These are phyloP conservation scores for Sporobolomyces roseus DNA, from an alignment of 768 basidiomycete species.

Conservation along the genomic window DNA sequence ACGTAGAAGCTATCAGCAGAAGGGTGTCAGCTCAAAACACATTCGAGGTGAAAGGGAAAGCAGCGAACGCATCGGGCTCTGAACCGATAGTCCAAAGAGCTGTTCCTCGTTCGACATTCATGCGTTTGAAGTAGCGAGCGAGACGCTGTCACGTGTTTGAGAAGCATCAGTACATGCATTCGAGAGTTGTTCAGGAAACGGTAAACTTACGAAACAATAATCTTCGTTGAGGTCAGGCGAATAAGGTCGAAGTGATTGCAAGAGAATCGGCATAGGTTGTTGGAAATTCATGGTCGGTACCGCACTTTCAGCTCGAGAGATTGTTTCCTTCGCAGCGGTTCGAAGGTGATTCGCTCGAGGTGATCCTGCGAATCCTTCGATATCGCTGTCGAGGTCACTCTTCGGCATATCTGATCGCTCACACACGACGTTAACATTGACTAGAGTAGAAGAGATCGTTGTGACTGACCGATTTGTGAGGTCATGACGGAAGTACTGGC, in stretches of 20 bases:
- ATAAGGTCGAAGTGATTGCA: conserved; percentile 68
- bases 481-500: conserved; percentile 13
- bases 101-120: conserved; percentile 58
- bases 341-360: conserved; percentile 41
- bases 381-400: conserved; percentile 39
- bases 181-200: no score
- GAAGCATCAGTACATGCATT: no score
- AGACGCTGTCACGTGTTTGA: conserved; percentile 54
- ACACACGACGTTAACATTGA: no score
- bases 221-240: conserved; percentile 55
- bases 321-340: conserved; percentile 38
- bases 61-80: conserved; percentile 54
- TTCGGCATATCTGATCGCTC: conserved; percentile 34
- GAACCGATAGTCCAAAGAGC: conserved; percentile 77
- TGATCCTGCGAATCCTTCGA: conserved; percentile 37
- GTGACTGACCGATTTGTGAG: conserved; percentile 34
- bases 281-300: conserved; percentile 27
- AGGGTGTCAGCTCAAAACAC: no score
- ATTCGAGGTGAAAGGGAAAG: neutral
- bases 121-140: conserved; percentile 65
- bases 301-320: conserved; percentile 14
- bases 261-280: conserved; percentile 42
- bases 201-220: conserved; percentile 53
- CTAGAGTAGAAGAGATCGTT: fast-evolving
- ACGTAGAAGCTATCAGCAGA: conserved; percentile 59